Percentiles rank a stretch among this genome's conserved stretches.
phyloP scores from a whole-genome alignment of 805 yeast genomes.

The Metschnikowia koreensis region DNA sequence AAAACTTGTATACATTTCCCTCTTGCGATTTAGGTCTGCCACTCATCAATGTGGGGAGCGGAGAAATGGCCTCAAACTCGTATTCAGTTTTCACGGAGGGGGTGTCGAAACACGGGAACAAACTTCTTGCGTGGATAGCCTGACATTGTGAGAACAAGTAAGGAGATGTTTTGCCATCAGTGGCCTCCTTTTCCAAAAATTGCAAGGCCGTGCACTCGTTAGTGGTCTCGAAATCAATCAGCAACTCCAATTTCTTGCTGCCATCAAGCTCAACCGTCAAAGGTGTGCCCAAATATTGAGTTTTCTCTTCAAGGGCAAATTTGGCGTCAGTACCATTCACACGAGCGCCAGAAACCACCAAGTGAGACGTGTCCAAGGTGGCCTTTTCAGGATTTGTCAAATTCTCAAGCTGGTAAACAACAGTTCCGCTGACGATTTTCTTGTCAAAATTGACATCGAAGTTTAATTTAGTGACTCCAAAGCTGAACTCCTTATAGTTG shows the following conservation, averaged over 20 bases:
- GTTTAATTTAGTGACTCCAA: conserved; percentile 51
- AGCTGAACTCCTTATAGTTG: conserved; percentile 55
- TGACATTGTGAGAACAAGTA: conserved; percentile 87
- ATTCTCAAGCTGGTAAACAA: conserved; percentile 44
- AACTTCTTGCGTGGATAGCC: conserved; percentile 84
- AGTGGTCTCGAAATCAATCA: conserved; percentile 67
- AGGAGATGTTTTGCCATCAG: conserved; percentile 68
- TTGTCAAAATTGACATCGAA: conserved; percentile 55
- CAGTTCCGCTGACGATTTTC: conserved; percentile 54
- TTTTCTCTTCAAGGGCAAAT: conserved; percentile 38
- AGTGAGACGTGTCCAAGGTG: conserved; percentile 67
- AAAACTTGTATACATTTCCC: conserved; percentile 45
- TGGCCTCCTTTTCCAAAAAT: conserved; percentile 72
- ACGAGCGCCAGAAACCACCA: conserved; percentile 45
- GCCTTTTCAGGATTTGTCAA: conserved; percentile 31
- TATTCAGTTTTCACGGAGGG: conserved; percentile 77
- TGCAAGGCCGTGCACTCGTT: conserved; percentile 78
- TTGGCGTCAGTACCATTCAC: conserved; percentile 39
- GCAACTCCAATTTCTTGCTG: conserved; percentile 24
- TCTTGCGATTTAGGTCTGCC: conserved; percentile 46
- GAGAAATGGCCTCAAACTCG: conserved; percentile 56
- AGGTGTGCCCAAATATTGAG: conserved; percentile 61
- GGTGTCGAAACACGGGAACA: conserved; percentile 89
- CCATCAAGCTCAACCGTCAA: conserved; percentile 32
- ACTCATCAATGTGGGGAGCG: conserved; percentile 69